Conservation (phyloP, 768 basidiomycete species). For the Symmetrospora coprosmae region DNA sequence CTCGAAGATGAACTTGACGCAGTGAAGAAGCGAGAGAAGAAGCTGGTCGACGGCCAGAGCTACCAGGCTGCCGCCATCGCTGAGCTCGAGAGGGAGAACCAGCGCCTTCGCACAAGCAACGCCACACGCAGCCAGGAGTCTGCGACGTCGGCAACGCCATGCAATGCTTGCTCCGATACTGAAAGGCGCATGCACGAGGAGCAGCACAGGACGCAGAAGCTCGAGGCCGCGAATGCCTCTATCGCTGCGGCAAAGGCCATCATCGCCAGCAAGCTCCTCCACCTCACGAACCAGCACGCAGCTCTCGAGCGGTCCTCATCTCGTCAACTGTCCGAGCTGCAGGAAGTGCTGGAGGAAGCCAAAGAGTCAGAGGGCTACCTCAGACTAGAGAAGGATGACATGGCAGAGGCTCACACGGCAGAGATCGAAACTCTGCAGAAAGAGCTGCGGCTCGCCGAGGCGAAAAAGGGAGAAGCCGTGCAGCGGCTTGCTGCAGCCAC, state of each 20-base stretch:
- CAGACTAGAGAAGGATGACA: too few relatives aligned
- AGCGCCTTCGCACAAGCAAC: neutral
- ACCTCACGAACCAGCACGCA: neutral
- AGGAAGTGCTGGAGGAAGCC: too few relatives aligned
- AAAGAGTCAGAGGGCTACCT: too few relatives aligned
- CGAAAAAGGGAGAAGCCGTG: neutral
- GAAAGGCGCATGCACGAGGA: too few relatives aligned
- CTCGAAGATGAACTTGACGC: too few relatives aligned
- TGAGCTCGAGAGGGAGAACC: neutral
- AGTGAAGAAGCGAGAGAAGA: too few relatives aligned
- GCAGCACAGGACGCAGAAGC: neutral
- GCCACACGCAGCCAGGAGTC: neutral
- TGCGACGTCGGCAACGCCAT: neutral
- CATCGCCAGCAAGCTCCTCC: neutral
- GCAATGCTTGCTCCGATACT: neutral
- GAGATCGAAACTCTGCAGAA: neutral
- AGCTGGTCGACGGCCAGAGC: too few relatives aligned
- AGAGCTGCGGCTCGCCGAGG: neutral
- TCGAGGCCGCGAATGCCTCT: neutral
- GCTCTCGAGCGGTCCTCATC: neutral
- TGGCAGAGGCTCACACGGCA: too few relatives aligned
- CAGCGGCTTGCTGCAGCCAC: too few relatives aligned
- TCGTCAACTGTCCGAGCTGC: neutral
- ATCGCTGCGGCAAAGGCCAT: neutral
- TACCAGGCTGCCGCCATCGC: too few relatives aligned